These are phyloP conservation scores for Pilasporangium apinafurcum DNA, from an alignment of 352 stramenopile species.

Conservation along the genomic window DNA sequence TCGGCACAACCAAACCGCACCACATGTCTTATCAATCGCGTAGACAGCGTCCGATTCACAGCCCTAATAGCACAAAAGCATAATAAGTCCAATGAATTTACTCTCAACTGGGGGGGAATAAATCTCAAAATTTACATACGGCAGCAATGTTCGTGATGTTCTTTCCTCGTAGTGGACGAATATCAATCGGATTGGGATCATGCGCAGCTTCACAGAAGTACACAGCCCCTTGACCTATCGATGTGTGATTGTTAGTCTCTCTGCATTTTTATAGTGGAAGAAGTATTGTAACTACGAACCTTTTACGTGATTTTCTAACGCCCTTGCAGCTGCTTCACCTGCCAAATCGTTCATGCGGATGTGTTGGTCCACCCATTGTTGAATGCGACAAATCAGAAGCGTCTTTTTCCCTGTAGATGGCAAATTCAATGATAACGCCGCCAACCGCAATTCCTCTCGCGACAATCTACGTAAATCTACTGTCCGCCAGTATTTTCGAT, in stretches of 20 bases:
- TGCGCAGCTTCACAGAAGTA: conserved; percentile 58
- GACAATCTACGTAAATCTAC: conserved; percentile 56
- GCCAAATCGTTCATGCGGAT: conserved; percentile 53
- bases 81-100: neutral
- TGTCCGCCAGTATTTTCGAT: conserved; percentile 41
- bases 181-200: conserved; percentile 32
- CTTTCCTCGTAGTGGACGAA: conserved; percentile 54
- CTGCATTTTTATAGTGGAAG: neutral
- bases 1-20: conserved; percentile 66
- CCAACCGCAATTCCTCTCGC: conserved; percentile 51
- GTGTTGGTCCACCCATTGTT: conserved; percentile 72
- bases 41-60: conserved; percentile 70
- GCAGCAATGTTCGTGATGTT: conserved; percentile 51
- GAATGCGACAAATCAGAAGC: conserved; percentile 60
- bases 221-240: conserved; percentile 45
- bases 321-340: conserved; percentile 39
- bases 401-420: conserved; percentile 76
- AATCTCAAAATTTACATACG: conserved; percentile 24
- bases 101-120: too few species aligned
- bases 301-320: conserved; percentile 48
- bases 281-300: conserved; percentile 10
- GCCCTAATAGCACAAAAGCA: conserved; percentile 16
- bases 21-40: conserved; percentile 42
- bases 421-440: conserved; percentile 59
- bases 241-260: neutral